Percentiles rank a stretch among this genome's conserved stretches.
These are phyloP conservation scores for Fusarium multiceps DNA, from an alignment of 2,329 filamentous ascomycete genomes.

Conservation along the genomic window DNA sequence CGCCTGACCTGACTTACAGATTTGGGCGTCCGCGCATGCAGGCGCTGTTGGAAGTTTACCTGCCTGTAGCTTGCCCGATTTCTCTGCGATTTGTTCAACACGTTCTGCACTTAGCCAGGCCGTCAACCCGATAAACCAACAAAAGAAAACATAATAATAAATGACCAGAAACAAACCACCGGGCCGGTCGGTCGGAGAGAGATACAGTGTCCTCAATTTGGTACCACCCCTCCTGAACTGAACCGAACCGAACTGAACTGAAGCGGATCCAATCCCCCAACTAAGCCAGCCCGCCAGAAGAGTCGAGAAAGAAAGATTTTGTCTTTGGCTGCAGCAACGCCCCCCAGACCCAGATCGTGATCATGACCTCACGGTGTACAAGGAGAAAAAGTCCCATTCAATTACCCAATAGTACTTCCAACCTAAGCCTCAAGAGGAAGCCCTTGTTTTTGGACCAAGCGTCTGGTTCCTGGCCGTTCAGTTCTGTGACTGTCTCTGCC, in stretches of 20 bases:
- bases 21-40: background rate
- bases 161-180: slow-evolving; percentile 18
- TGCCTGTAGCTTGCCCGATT: background rate
- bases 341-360: slow-evolving; percentile 45
- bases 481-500: slow-evolving; percentile 26
- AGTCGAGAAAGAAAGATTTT: slow-evolving; percentile 42
- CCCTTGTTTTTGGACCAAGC: slow-evolving; percentile 39
- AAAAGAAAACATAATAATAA: background rate
- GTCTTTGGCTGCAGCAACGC: slow-evolving; percentile 20
- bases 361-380: slow-evolving; percentile 49
- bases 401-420: slow-evolving; percentile 50
- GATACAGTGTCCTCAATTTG: slow-evolving; percentile 13
- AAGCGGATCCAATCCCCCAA: slow-evolving; percentile 30
- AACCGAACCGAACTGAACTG: background rate
- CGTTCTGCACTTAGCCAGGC: background rate
- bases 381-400: slow-evolving; percentile 40
- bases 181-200: slow-evolving; percentile 40
- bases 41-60: background rate
- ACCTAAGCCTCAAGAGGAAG: slow-evolving; percentile 49
- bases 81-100: background rate
- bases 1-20: slow-evolving; percentile 10
- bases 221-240: slow-evolving; percentile 33
- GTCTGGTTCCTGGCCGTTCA: slow-evolving; percentile 50
- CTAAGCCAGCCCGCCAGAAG: slow-evolving; percentile 45
- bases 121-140: slow-evolving; percentile 4